Conservation (phyloP, 2,329 filamentous ascomycete genomes). For the Colletotrichum nymphaeae region DNA sequence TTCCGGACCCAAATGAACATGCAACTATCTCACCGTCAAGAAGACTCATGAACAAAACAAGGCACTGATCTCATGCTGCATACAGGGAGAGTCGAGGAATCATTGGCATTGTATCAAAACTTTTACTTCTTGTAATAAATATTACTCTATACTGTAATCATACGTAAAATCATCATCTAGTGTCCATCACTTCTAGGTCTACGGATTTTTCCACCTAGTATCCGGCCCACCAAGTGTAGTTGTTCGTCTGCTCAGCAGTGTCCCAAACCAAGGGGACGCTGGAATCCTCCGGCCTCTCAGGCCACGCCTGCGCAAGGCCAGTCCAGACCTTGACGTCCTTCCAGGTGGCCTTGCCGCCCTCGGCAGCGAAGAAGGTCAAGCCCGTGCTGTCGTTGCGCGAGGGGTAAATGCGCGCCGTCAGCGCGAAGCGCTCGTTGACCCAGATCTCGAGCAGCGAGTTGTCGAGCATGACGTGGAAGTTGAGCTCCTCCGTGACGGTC, state of each 20-base stretch:
- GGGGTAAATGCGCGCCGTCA: conserved; percentile 36
- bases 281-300: conserved; percentile 32
- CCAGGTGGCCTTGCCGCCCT: conserved; percentile 24
- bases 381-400: conserved; percentile 36
- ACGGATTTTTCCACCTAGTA: conserved; percentile 1
- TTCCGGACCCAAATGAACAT: too few relatives aligned
- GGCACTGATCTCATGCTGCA: too few relatives aligned
- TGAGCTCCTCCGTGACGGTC: conserved; percentile 19
- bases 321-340: conserved; percentile 30
- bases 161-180: background rate
- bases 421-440: conserved; percentile 36
- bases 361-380: conserved; percentile 32
- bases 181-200: background rate
- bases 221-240: conserved; percentile 35
- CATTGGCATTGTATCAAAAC: background rate
- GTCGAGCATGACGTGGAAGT: conserved; percentile 33
- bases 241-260: conserved; percentile 31
- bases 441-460: conserved; percentile 36
- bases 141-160: conserved; percentile 11
- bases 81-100: too few relatives aligned
- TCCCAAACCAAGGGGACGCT: conserved; percentile 32
- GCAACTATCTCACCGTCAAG: background rate
- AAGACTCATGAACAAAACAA: too few relatives aligned
- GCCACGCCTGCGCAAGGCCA: conserved; percentile 33
- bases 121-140: background rate